Evolutionary conservation across 1,139 yeast genomes (phyloP).

Genomic region (Nadsonia starkeyi-henricii): DNA sequence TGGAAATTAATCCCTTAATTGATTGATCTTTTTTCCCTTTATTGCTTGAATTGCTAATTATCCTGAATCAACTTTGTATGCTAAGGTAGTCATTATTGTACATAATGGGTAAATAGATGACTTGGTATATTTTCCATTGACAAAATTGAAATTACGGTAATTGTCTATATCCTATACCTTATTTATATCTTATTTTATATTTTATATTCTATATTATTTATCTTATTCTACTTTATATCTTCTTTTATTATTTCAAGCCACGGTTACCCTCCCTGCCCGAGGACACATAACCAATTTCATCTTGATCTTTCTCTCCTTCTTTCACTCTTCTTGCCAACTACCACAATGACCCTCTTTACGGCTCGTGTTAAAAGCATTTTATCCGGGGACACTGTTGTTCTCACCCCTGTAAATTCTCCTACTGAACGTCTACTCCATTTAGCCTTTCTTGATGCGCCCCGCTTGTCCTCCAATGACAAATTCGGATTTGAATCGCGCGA

Average conservation of each 20-base stretch:
- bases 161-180: too few species aligned
- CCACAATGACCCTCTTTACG: constrained; percentile 4
- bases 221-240: background rate
- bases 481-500: constrained; percentile 47
- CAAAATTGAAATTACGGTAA: too few species aligned
- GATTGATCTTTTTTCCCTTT: too few species aligned
- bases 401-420: constrained; percentile 33
- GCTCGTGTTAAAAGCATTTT: constrained; percentile 48
- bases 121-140: too few species aligned
- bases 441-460: constrained; percentile 48
- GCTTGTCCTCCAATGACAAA: constrained; percentile 27
- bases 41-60: too few species aligned
- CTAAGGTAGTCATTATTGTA: too few species aligned
- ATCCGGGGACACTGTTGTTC: constrained; percentile 62
- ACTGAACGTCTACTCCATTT: constrained; percentile 50
- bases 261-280: too few species aligned
- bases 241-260: background rate
- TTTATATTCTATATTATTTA: background rate
- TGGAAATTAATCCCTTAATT: too few species aligned
- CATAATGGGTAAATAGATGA: too few species aligned
- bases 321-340: background rate
- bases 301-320: background rate
- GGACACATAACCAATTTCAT: too few species aligned
- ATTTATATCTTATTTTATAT: background rate
- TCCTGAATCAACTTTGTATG: too few species aligned